phyloP scores from a whole-genome alignment of 176 grass and related monocot genomes.

The Zea mays region Zm-B73-REFERENCE-NAM-5.0 NC_050102.1:147947501-147948000 shows the following conservation, averaged over 20 bases:
- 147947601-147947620: constrained; percentile 52
- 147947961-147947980: constrained; percentile 20
- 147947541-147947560: constrained; percentile 50
- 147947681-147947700: constrained; percentile 97
- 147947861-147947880: not conserved
- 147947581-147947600: constrained; percentile 44
- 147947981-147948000: not conserved
- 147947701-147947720: constrained; percentile 45
- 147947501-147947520: constrained; percentile 56
- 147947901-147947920: not conserved
- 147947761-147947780: too few relatives aligned
- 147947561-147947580: constrained; percentile 66
- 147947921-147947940: constrained; percentile 28
- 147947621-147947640: constrained; percentile 65
- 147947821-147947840: too few relatives aligned
- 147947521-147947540: constrained; percentile 25
- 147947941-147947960: not conserved
- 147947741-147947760: too few relatives aligned
- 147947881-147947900: not conserved
- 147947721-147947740: not conserved
- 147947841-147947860: too few relatives aligned
- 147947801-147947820: too few relatives aligned
- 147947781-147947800: too few relatives aligned
- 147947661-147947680: constrained; percentile 64
- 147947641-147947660: constrained; percentile 62